Percentiles rank a stretch among this genome's conserved stretches.
These are phyloP conservation scores for Ophiobolus disseminans DNA, from an alignment of 2,329 filamentous ascomycete species.

Conservation along the genomic window DNA sequence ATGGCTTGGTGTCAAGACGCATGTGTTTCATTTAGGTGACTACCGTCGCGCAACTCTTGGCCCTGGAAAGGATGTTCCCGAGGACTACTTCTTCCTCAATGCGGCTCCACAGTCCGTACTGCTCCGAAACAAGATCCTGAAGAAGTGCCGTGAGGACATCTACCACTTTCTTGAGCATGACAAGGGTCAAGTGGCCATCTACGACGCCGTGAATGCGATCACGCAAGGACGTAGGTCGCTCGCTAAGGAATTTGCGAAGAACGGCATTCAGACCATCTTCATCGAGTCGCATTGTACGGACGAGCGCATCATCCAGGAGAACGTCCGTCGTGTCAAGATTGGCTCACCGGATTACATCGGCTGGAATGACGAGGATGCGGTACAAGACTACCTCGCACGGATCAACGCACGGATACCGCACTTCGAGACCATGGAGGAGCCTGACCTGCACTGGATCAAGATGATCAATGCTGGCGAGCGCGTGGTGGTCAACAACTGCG, in stretches of 20 bases:
- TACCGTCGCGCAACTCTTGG: constrained; percentile 93
- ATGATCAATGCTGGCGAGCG: constrained; percentile 98
- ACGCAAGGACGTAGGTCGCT: constrained; percentile 80
- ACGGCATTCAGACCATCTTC: constrained; percentile 94
- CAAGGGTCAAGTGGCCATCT: constrained; percentile 97
- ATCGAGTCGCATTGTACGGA: constrained; percentile 96
- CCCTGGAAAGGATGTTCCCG: constrained; percentile 81
- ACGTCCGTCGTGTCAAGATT: constrained; percentile 96
- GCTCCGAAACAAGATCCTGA: constrained; percentile 93
- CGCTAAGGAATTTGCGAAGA: constrained; percentile 96
- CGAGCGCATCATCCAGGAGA: constrained; percentile 91
- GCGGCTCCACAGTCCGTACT: constrained; percentile 92
- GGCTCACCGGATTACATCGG: constrained; percentile 95
- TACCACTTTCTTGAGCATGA: constrained; percentile 96
- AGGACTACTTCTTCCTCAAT: constrained; percentile 98
- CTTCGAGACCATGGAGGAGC: constrained; percentile 96
- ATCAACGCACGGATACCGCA: constrained; percentile 93
- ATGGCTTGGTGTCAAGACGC: constrained; percentile 97
- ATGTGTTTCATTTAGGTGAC: constrained; percentile 96
- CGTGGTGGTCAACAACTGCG: constrained; percentile 95
- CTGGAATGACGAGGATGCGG: constrained; percentile 91
- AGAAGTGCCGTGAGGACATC: constrained; percentile 96
- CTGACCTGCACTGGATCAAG: constrained; percentile 95
- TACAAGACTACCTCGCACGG: constrained; percentile 86
- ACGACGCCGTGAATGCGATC: constrained; percentile 95